Conservation (phyloP, 2,329 filamentous ascomycete species). For the Ophiobolus disseminans region DNA sequence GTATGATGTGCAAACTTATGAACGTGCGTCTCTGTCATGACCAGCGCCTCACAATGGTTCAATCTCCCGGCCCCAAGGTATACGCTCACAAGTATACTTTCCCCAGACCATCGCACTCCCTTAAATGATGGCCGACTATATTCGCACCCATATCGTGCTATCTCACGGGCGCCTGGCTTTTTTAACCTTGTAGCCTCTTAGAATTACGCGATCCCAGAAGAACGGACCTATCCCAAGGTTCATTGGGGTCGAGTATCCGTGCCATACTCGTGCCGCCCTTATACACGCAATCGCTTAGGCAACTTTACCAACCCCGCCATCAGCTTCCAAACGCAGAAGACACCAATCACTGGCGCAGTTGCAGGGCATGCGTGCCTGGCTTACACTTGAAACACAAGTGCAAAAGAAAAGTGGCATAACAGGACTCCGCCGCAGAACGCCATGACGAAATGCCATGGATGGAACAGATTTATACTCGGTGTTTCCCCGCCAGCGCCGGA, state of each 20-base stretch:
- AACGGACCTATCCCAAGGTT: constrained; percentile 11
- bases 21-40: constrained; percentile 16
- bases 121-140: too few relatives aligned
- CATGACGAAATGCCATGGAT: constrained; percentile 10
- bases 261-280: constrained; percentile 18
- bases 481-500: constrained; percentile 11
- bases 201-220: constrained; percentile 7
- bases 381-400: constrained; percentile 34
- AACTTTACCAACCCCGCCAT: constrained; percentile 28
- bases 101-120: too few relatives aligned
- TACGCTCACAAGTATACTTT: too few relatives aligned
- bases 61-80: too few relatives aligned
- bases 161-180: too few relatives aligned
- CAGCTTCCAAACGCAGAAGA: constrained; percentile 18
- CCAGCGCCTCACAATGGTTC: too few relatives aligned
- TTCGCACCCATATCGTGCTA: too few relatives aligned
- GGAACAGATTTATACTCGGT: constrained; percentile 13
- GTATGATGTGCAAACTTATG: constrained; percentile 16
- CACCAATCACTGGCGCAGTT: constrained; percentile 27
- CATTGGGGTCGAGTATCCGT: constrained; percentile 13
- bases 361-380: constrained; percentile 21
- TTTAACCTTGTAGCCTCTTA: neutral
- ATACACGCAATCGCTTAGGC: constrained; percentile 13
- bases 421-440: neutral
- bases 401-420: constrained; percentile 21